A percentile compares a stretch with the other conserved stretches of the same genome.
Evolutionary conservation across 768 basidiomycete species (phyloP).

Genomic region (Psilocybe cyanescens): DNA sequence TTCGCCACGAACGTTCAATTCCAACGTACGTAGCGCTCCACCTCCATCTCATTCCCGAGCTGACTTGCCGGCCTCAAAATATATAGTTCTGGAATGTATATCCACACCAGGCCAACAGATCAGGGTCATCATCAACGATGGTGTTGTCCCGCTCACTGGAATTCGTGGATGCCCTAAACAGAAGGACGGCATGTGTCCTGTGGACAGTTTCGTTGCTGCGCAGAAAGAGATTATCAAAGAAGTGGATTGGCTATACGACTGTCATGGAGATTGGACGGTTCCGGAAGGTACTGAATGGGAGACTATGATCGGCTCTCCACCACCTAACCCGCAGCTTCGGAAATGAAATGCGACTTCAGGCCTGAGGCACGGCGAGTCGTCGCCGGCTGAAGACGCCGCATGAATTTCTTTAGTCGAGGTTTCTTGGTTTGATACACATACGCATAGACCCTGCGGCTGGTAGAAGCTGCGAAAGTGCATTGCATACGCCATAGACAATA

Average conservation of each 20-base stretch:
- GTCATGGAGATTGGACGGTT: conserved; percentile 76
- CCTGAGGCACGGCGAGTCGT: background rate
- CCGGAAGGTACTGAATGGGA: conserved; percentile 71
- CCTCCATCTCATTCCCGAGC: background rate
- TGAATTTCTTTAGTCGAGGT: background rate
- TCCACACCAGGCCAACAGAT: conserved; percentile 61
- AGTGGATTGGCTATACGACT: conserved; percentile 79
- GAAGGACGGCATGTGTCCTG: conserved; percentile 77
- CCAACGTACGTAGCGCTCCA: conserved; percentile 61
- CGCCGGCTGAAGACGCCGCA: background rate
- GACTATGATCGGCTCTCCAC: conserved; percentile 66
- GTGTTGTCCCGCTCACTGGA: conserved; percentile 77
- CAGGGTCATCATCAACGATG: conserved; percentile 88
- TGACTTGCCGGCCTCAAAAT: conserved; percentile 10
- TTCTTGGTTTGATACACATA: background rate
- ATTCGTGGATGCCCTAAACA: conserved; percentile 75
- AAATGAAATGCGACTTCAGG: background rate
- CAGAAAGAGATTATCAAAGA: conserved; percentile 66
- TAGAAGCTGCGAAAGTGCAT: background rate
- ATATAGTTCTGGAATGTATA: conserved; percentile 65
- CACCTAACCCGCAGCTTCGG: conserved; percentile 38
- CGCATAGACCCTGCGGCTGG: background rate
- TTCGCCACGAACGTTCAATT: conserved; percentile 91
- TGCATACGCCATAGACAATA: background rate
- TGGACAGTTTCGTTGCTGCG: conserved; percentile 71